Evolutionary conservation across 148 eudicot species (phyloP).

Genomic region (Spergularia marina): DNA sequence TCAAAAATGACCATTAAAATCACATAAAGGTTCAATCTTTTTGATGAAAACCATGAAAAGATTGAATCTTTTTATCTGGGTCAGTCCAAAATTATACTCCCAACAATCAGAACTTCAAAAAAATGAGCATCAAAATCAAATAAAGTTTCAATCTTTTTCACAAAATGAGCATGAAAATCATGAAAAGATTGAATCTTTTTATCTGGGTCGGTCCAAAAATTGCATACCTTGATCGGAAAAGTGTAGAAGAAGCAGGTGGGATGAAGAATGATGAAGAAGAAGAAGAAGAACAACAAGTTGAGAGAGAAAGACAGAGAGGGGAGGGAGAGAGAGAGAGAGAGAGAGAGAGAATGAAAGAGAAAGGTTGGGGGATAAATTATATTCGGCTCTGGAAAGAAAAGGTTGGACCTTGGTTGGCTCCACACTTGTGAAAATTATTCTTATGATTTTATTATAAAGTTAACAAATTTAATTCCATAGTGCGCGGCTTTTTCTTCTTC

Average conservation of each 20-base stretch:
- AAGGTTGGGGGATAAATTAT: neutral
- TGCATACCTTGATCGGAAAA: conserved; percentile 15
- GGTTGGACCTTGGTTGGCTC: conserved; percentile 14
- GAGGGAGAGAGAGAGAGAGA: conserved; percentile 4
- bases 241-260: conserved; percentile 2
- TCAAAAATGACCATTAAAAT: neutral
- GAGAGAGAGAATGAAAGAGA: neutral
- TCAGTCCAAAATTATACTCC: neutral
- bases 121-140: neutral
- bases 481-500: conserved; percentile 12
- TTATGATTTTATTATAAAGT: neutral
- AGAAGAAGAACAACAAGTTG: neutral
- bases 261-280: neutral
- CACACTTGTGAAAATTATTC: neutral
- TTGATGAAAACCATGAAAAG: neutral
- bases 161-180: neutral
- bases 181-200: neutral
- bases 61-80: neutral
- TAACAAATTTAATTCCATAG: neutral
- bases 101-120: neutral
- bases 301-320: neutral
- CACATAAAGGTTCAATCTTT: neutral
- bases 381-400: neutral
- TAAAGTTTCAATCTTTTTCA: neutral
- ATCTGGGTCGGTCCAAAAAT: neutral